Conservation (phyloP, 305 asterid genomes). For the Euphrasia arctica region DNA sequence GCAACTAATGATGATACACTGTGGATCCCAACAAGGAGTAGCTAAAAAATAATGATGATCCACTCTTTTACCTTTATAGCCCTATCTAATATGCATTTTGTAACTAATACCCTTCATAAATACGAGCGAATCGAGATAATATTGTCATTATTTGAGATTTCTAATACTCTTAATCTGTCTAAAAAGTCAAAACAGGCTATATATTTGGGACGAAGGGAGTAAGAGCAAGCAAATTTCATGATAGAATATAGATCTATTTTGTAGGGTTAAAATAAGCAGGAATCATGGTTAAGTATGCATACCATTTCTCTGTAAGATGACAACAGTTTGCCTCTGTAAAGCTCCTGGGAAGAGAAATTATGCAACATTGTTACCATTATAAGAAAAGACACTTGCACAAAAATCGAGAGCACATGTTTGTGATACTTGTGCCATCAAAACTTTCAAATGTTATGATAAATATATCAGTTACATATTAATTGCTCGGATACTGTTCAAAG, state of each 20-base stretch:
- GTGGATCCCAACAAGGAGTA: conserved; percentile 11
- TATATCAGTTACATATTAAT: too few species aligned
- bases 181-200: too few species aligned
- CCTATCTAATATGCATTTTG: too few species aligned
- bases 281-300: conserved; percentile 24
- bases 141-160: too few species aligned
- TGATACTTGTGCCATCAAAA: background rate
- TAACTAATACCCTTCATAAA: too few species aligned
- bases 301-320: conserved; percentile 80
- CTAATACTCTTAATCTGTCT: too few species aligned
- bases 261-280: background rate
- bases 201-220: too few species aligned
- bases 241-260: conserved; percentile 9
- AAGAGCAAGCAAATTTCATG: background rate
- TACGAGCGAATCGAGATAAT: too few species aligned
- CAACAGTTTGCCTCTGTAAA: conserved; percentile 42
- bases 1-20: background rate
- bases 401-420: conserved; percentile 1
- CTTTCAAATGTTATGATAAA: too few species aligned
- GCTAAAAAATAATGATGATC: background rate
- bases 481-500: too few species aligned
- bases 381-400: background rate
- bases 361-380: conserved; percentile 9
- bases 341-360: conserved; percentile 49
- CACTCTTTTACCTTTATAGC: too few species aligned